Base-by-base conservation (phyloP, 75 land plant genomes). In the Ceratopteris richardii region DNA sequence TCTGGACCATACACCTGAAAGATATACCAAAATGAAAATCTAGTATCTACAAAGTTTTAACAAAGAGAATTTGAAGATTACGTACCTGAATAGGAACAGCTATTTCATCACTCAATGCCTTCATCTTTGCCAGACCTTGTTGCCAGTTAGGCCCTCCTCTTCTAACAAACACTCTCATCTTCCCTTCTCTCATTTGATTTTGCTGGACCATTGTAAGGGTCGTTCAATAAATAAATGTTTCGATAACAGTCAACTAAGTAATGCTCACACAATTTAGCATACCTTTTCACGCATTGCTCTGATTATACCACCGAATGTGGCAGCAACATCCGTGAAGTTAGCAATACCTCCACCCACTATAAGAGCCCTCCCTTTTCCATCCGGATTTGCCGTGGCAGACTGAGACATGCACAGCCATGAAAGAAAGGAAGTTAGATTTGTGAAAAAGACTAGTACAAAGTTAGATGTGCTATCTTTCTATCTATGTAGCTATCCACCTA, bases 271-370 rank as follows among this genome's bases (percentile, higher is more conserved):
- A 18, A 24, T 24, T 52, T 21, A 14, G 9, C 29, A 24, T 28
- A 94, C 98, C 96, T 94, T 94, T 67, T 91, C 97, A 31, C 77
- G 83, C 26, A 91, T 43, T 33, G 97, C 97, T 22, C 84, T 73
- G 55, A 92, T 92, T 43, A 92, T 85, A 17, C 97, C 94, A 71
- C 63, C 85, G 54, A 92, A 92, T n/a, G 97, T 92, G 46, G 97
- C 84, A 41, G 87, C 95, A 57, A 92, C 97, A 67, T 92, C 94
- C 20, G 97, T 92, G 78, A 92, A 92, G 69, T 92, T 92, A 50
- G 97, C 97, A 53, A 92, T 88, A 16, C 97, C 97, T 10, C 97
- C 97, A 61, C 94, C 97, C 29, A 91, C 80, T 6, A 91, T 66
- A 47, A 91, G 80, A 4, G 88, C 97, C 75, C 93, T 67, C 58